phyloP scores from a whole-genome alignment of 2,329 filamentous ascomycete species.

The Fusarium bulbicola region DNA sequence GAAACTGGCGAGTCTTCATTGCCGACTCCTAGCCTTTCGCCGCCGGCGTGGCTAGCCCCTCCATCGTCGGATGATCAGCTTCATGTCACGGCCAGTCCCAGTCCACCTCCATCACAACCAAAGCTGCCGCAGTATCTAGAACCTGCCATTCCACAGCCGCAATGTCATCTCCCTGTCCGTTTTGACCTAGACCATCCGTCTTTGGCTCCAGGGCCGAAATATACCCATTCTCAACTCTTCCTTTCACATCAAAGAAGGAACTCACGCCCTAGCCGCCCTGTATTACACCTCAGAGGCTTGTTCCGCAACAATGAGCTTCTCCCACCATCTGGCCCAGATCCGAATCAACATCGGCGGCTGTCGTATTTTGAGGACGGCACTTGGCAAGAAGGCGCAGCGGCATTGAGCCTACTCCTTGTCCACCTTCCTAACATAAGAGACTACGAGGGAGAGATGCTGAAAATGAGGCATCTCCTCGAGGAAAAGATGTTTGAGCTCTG shows the following conservation, averaged over 20 bases:
- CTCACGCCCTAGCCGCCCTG: not conserved
- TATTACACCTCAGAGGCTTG: not conserved
- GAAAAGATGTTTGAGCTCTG: not conserved
- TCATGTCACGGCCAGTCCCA: not conserved
- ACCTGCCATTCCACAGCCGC: not conserved
- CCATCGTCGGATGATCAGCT: not conserved
- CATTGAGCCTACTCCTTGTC: not conserved
- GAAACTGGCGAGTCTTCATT: not conserved
- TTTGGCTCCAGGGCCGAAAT: not conserved
- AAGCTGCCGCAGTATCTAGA: not conserved
- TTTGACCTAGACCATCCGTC: not conserved
- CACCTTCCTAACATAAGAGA: not conserved
- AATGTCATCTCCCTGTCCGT: not conserved
- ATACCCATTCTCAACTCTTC: not conserved
- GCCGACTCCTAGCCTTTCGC: not conserved
- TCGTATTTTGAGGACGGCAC: not conserved
- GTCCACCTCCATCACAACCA: not conserved
- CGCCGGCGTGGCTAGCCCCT: not conserved
- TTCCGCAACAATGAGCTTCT: not conserved
- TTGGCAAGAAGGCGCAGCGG: not conserved
- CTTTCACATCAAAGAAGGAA: not conserved
- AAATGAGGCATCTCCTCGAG: not conserved
- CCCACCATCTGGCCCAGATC: not conserved
- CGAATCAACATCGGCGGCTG: not conserved
- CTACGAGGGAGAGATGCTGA: not conserved